Percentiles rank a stretch among this genome's conserved stretches.
These are phyloP conservation scores for Petasospora rhodanensis DNA, from an alignment of 1,139 yeast genomes.

Conservation along the genomic window DNA sequence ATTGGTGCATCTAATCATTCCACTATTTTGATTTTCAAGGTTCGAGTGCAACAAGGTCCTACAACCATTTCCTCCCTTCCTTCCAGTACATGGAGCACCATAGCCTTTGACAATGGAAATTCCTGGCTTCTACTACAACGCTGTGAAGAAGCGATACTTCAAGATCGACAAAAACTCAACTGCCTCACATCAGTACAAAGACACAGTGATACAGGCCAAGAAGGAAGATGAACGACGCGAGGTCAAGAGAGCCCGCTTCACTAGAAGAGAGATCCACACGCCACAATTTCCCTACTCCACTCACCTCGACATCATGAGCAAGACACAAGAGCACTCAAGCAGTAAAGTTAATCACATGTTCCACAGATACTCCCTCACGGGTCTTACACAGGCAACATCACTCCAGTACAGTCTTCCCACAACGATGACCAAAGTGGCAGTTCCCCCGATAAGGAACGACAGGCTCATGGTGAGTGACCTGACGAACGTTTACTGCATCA, in stretches of 20 bases:
- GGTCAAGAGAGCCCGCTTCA: conserved; percentile 7
- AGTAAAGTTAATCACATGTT: no score
- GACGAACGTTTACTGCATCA: conserved; percentile 5
- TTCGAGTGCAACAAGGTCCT: no score
- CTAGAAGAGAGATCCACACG: neutral
- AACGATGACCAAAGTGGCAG: conserved; percentile 1
- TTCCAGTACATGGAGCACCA: neutral
- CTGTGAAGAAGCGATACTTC: conserved; percentile 22
- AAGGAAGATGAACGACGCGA: conserved; percentile 12
- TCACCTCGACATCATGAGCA: conserved; percentile 1
- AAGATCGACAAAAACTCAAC: conserved; percentile 18
- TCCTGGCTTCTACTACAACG: conserved; percentile 25
- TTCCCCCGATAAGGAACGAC: neutral
- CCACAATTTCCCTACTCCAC: conserved; percentile 7
- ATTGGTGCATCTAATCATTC: no score
- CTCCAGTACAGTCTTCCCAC: conserved; percentile 4
- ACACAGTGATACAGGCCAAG: conserved; percentile 8
- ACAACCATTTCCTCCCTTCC: neutral
- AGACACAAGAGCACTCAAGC: neutral
- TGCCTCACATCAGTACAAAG: conserved; percentile 12
- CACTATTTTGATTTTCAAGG: no score
- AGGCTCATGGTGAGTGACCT: conserved; percentile 8
- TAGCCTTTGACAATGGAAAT: conserved; percentile 9
- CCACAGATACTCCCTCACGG: neutral
- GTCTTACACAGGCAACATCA: neutral